Conservation (phyloP, 2,329 filamentous ascomycete genomes). For the Lecanoromycetidae sp. region DNA sequence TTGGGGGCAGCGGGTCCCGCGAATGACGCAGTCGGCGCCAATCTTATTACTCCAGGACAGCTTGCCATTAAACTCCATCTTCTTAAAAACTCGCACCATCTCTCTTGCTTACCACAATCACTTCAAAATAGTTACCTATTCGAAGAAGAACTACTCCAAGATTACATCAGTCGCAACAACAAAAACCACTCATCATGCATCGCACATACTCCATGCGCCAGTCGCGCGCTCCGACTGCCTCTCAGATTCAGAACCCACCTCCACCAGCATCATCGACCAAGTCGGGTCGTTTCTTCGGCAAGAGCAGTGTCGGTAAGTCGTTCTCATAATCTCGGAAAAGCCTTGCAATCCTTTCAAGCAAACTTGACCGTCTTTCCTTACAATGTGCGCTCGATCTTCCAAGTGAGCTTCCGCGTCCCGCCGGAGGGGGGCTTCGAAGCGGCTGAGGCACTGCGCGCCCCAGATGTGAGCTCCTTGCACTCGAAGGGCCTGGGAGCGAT, state of each 20-base stretch:
- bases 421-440: too few species aligned
- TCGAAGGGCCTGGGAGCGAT: too few species aligned
- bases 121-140: neutral
- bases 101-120: conserved; percentile 5
- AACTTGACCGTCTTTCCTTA: neutral
- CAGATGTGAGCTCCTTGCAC: too few species aligned
- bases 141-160: neutral
- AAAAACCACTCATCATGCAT: conserved; percentile 55
- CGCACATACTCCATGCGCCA: conserved; percentile 99
- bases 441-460: too few species aligned
- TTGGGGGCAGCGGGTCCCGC: too few species aligned
- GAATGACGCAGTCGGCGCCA: too few species aligned
- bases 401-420: too few species aligned
- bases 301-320: conserved; percentile 66
- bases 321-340: neutral
- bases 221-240: conserved; percentile 87
- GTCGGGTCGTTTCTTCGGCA: conserved; percentile 77
- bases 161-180: neutral
- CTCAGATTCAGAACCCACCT: conserved; percentile 80
- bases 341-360: neutral
- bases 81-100: too few species aligned
- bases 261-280: conserved; percentile 88
- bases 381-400: too few species aligned
- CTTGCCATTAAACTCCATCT: too few species aligned
- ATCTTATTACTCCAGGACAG: too few species aligned